Base-by-base conservation (phyloP, 2,329 filamentous ascomycete species). In the Colletotrichum brevisporum region DNA sequence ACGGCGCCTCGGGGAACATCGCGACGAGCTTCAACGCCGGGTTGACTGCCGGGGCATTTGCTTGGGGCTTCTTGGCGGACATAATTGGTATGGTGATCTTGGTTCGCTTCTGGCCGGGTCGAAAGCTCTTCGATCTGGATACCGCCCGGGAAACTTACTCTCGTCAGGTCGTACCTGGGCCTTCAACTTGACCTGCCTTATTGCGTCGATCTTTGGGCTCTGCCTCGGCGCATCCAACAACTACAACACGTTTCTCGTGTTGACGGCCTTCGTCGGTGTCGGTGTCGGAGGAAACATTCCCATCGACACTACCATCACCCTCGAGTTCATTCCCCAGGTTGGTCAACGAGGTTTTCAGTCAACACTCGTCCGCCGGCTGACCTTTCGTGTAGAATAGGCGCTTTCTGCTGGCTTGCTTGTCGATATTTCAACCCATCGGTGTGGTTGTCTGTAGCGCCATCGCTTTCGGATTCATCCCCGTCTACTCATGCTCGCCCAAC, bases 111-210 rank as follows among this genome's bases (percentile, higher is more conserved):
- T 2, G 18, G n/a, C 21, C 1, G 18, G 13, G n/a, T 63, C 50
- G 31, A 52, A 27, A 62, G 59, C 2, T 62, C 50, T 16, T 24
- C 24, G 57, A 41, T 52, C 36, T 60, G 47, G 48, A 5, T 18
- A 43, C 36, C 6, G 24, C 13, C 10, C 52, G 26, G 15, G 27
- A 45, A 52, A 51, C 21, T 66, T 47, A 66, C 48, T 12, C 27
- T 36, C 55, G 15, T 4, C 48, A 83, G 81, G 80, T 60, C 83
- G 87, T 36, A 80, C 82, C 63, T 88, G 85, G 83, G 86, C 86
- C 0, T 89, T 89, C 78, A 89, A 89, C 73, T 72, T 88, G 45
- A 89, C 87, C 0, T 86, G 86, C 54, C 79, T 89, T n/a, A 80
- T 88, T 61, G 79, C 85, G 1, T 84, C 84, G 9, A 74, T 86